Percentiles rank a stretch among this genome's conserved stretches.
These are phyloP conservation scores for Buddleja alternifolia DNA, from an alignment of 257 asterid species.

Conservation along the genomic window DNA sequence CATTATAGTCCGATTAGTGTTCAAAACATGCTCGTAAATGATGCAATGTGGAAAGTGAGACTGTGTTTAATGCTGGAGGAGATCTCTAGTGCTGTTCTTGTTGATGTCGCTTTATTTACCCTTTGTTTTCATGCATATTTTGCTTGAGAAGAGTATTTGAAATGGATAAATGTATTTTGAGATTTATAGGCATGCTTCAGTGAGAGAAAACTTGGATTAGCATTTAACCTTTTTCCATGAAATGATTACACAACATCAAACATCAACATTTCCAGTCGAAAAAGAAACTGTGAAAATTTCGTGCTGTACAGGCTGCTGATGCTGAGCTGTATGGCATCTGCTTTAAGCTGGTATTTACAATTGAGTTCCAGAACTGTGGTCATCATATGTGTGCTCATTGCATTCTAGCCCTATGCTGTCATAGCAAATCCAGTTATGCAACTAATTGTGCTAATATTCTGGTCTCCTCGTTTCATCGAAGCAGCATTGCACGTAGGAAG, in stretches of 20 bases:
- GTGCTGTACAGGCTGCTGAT: slow-evolving; percentile 39
- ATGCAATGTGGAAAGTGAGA: too few species aligned
- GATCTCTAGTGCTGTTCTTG: too few species aligned
- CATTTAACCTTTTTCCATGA: neutral
- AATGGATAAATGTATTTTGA: neutral
- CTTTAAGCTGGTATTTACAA: slow-evolving; percentile 52
- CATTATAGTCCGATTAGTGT: too few species aligned
- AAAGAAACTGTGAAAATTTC: neutral
- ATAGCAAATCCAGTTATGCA: slow-evolving; percentile 41
- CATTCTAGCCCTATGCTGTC: slow-evolving; percentile 49
- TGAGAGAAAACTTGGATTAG: neutral
- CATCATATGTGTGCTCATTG: slow-evolving; percentile 66
- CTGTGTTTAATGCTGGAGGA: too few species aligned
- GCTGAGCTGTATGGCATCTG: slow-evolving; percentile 51
- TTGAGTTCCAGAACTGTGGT: slow-evolving; percentile 55
- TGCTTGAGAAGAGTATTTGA: too few species aligned
- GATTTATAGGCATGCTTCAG: neutral
- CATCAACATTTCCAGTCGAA: neutral
- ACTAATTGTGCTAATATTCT: slow-evolving; percentile 33
- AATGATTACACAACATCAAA: neutral
- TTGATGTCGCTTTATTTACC: too few species aligned
- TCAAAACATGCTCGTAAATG: too few species aligned
- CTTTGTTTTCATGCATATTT: too few species aligned
- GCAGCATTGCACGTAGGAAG: slow-evolving; percentile 32
- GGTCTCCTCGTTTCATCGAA: slow-evolving; percentile 52